phyloP scores from a whole-genome alignment of 2,329 filamentous ascomycete genomes.

The Xylariaceae sp. region DNA sequence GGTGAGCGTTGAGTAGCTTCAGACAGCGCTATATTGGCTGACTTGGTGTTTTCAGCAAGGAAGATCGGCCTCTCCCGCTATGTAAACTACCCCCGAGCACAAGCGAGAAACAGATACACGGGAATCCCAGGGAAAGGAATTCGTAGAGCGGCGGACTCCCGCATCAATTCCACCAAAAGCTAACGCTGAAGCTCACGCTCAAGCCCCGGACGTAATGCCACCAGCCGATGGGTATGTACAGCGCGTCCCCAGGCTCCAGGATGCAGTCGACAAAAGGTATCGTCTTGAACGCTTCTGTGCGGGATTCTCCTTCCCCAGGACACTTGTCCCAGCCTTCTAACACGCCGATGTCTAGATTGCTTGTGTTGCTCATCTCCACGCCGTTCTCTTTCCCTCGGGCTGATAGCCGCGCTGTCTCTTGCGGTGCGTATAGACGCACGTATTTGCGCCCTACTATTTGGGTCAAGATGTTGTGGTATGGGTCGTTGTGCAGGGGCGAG shows the following conservation, averaged over 20 bases:
- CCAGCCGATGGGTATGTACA: slow-evolving; percentile 93
- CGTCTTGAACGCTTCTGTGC: slow-evolving; percentile 47
- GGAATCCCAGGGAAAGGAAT: too few species aligned
- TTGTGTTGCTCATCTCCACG: slow-evolving; percentile 92
- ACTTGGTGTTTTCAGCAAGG: too few species aligned
- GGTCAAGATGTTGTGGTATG: slow-evolving; percentile 85
- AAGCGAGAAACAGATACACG: too few species aligned
- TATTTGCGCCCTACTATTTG: slow-evolving; percentile 92
- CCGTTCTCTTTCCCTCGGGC: slow-evolving; percentile 62
- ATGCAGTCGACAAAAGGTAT: slow-evolving; percentile 72
- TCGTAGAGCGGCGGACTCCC: too few species aligned
- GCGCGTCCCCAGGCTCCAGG: slow-evolving; percentile 72
- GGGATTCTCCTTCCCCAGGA: slow-evolving; percentile 17
- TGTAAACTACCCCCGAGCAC: too few species aligned
- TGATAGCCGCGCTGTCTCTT: slow-evolving; percentile 53
- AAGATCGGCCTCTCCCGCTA: too few species aligned
- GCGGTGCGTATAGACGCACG: slow-evolving; percentile 77
- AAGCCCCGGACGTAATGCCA: slow-evolving; percentile 95
- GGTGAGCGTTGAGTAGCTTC: neutral
- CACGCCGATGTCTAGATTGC: slow-evolving; percentile 68
- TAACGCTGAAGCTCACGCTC: slow-evolving; percentile 86
- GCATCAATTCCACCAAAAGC: slow-evolving; percentile 85
- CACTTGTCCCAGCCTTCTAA: slow-evolving; percentile 56
- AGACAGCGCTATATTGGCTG: neutral
- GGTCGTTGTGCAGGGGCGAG: slow-evolving; percentile 89